Evolutionary conservation across 176 grass and related monocot genomes (phyloP).

Genomic region (Juncus effusus): DNA sequence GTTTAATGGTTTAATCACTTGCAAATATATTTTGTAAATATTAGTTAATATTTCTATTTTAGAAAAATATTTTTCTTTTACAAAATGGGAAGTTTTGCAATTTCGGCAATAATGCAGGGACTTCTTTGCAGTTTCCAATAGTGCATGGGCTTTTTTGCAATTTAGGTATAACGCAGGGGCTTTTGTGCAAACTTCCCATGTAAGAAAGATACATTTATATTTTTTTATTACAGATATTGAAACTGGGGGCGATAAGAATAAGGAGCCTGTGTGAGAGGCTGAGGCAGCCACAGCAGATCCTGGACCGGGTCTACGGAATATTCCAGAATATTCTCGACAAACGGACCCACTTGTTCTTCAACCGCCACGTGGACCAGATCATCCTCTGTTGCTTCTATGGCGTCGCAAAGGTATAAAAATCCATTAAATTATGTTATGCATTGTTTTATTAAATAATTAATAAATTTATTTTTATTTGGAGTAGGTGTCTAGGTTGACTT

Average conservation of each 20-base stretch:
- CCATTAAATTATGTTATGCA: conserved; percentile 21
- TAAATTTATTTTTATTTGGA: conserved; percentile 27
- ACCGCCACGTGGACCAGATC: conserved; percentile 82
- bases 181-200: conserved; percentile 9
- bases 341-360: conserved; percentile 77
- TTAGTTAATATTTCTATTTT: conserved; percentile 10
- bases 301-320: conserved; percentile 59
- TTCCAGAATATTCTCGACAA: conserved; percentile 78
- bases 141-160: no score
- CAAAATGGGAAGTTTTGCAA: no score
- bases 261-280: conserved; percentile 87
- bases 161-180: no score
- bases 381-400: conserved; percentile 93
- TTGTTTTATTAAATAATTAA: conserved; percentile 2
- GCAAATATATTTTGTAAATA: conserved; percentile 3
- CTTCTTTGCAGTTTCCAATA: no score
- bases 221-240: conserved; percentile 63
- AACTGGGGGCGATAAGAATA: conserved; percentile 89
- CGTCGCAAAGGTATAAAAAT: conserved; percentile 67
- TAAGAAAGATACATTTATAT: conserved; percentile 14
- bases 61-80: no score
- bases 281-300: conserved; percentile 45
- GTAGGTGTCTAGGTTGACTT: conserved; percentile 53
- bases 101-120: no score
- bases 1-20: no score